Conservation (phyloP, 345 rosid genomes). For the Melastoma malabathricum region DNA sequence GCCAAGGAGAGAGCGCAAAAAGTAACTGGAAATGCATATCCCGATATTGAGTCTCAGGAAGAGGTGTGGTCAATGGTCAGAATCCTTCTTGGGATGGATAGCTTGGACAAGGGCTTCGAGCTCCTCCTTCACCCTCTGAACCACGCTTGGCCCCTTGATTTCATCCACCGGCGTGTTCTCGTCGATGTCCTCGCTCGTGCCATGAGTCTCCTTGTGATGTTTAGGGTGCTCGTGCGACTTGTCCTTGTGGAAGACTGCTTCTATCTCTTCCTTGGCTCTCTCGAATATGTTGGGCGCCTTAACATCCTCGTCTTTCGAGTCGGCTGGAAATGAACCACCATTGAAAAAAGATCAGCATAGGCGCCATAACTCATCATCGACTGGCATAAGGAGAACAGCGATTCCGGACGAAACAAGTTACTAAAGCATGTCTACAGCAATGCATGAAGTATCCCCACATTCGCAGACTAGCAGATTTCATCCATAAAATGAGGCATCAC, state of each 20-base stretch:
- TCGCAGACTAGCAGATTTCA: no score
- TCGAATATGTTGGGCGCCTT: conserved; percentile 23
- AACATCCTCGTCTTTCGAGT: conserved; percentile 13
- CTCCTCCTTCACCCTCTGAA: conserved; percentile 37
- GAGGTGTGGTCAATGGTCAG: not conserved
- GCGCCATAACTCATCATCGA: no score
- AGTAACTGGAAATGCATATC: no score
- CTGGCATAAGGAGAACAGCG: not conserved
- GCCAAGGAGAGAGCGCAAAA: no score
- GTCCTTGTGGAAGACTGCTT: conserved; percentile 11
- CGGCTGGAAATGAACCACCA: not conserved
- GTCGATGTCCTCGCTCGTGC: conserved; percentile 38
- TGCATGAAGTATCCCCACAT: no score
- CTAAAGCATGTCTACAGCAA: no score
- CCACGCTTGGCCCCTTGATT: conserved; percentile 39
- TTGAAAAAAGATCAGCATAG: no score
- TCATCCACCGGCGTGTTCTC: conserved; percentile 27
- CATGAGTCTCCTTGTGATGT: conserved; percentile 37
- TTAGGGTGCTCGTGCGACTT: conserved; percentile 11
- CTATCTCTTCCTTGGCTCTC: conserved; percentile 27
- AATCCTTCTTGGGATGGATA: conserved; percentile 21
- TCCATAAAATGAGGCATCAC: no score
- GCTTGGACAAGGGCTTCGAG: conserved; percentile 34
- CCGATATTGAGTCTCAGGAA: no score
- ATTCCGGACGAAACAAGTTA: no score